Base-by-base conservation (phyloP, 2,329 filamentous ascomycete species). In the Colletotrichum agaves region DNA sequence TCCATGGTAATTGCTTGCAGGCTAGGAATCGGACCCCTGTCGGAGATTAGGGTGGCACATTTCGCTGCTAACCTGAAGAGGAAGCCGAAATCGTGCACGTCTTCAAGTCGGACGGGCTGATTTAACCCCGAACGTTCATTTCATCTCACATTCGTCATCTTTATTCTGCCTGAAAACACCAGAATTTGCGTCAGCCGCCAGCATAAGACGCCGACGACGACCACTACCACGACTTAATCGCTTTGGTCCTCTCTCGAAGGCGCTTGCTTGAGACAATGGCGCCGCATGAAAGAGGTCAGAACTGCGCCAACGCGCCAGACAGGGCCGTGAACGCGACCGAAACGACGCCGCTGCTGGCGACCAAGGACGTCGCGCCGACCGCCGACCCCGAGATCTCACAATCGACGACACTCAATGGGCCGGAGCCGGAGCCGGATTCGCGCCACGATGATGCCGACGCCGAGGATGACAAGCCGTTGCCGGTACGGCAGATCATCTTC, bases 401-500 rank as follows among this genome's bases (percentile, higher is more conserved):
- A 52, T 50, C 63, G 2, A 67, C 63, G 5, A 55, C 59, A 4
- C 50, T 67, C 43, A 12, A 31, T n/a, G 63, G 57, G 12, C 43
- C 59, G 15, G 50, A 57, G 27, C 41, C 59, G 15, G 63, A 63
- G 12, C 41, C 59, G 15, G 43, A 63, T 19, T 33, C 59, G 12
- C 19, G 13, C 43, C 63, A 37, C n/a, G 35, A 52, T 31, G 63
- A 23, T 17, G 21, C 39, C 35, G 47, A 31, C 23, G 47, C 27
- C 27, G 27, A 35, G 47, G 58, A 62, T 27, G 58, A 33, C 17
- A 67, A 63, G 43, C 50, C 63, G 35, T 33, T 67, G 63, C 63
- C 63, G 19, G 43, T 17, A 10, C 43, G 50, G n/a, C 93, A 95
- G 76, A 88, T 96, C 59, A 77, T 91, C 35, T 78, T 92, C 11